Percentiles rank a stretch among this genome's conserved stretches.
These are phyloP conservation scores for Bipolaris cookei DNA, from an alignment of 2,329 filamentous ascomycete species.

Conservation along the genomic window DNA sequence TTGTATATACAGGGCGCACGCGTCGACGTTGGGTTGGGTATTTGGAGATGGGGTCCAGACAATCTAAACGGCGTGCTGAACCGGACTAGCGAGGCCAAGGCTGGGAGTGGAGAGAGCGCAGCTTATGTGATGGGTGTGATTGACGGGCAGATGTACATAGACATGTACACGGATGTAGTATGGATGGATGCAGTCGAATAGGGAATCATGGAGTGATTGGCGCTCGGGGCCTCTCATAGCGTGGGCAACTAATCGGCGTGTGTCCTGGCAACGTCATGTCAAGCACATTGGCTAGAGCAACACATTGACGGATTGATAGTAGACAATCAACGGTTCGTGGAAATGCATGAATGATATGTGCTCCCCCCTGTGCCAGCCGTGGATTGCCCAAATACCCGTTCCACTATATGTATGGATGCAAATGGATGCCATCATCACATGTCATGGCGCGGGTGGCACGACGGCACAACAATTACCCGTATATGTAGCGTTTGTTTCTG, in stretches of 20 bases:
- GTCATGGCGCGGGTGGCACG: neutral
- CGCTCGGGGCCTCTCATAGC: conserved; percentile 19
- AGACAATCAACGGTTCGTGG: neutral
- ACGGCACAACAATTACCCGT: conserved; percentile 18
- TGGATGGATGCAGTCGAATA: conserved; percentile 4
- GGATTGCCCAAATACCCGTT: too few relatives aligned
- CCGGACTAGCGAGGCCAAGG: conserved; percentile 11
- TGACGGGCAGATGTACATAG: too few relatives aligned
- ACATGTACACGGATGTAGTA: neutral
- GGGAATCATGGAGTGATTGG: conserved; percentile 19
- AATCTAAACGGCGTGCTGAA: neutral
- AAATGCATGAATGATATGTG: neutral
- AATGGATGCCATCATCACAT: neutral
- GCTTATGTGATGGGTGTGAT: neutral
- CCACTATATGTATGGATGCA: too few relatives aligned
- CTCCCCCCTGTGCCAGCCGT: too few relatives aligned
- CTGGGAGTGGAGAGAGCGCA: neutral
- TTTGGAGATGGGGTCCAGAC: neutral
- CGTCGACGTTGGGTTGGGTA: conserved; percentile 1
- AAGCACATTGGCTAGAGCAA: neutral
- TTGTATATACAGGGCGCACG: conserved; percentile 14
- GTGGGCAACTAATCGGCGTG: conserved; percentile 2
- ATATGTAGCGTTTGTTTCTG: conserved; percentile 10
- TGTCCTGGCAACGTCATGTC: neutral
- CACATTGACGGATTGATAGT: neutral